Base-by-base conservation (phyloP, 176 grass and related monocot species). In the Triticum urartu region DNA sequence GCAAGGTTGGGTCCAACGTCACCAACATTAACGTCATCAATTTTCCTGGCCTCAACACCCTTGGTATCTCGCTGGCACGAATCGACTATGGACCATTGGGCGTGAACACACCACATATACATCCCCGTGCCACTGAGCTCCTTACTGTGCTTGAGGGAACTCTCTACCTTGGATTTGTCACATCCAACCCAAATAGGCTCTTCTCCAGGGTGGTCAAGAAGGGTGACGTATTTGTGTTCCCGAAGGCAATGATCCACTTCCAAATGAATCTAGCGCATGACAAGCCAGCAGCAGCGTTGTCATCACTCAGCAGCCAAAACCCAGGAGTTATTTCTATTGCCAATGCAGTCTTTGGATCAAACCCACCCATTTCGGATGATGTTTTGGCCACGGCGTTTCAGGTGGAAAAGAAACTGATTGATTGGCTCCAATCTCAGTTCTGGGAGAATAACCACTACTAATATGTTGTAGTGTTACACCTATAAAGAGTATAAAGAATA, bases 261-360 rank as follows among this genome's bases (percentile, higher is more conserved):
- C 68, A 70, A 38, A 70, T 70, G 68, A 70, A 70, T 33, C 34
- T 70, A 39, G 68, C 68, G 7, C 68, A 70, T 70, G 68, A 70
- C 18, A 70, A 70, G 34, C 68, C 68, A 11, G 68, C 68, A 2
- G 34, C 68, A 39, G 68, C 68, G 0, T 70, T 70, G 68, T 70
- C 68, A n/a, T 70, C 68, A 70, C 68, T 70, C 68, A 70, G 68
- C 18, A 70, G 68, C 34, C 68, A 70, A 39, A 70, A 70, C 68
- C 68, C 68, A 12, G 68, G 68, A 9, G 68, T 70, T 39, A 70
- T 70, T 70, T 5, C 15, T n/a, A 70, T 70, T 39, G 68, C 68
- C 18, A 70, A 70, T 39, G 68, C 68, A 39, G 68, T 70, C 34
- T 70, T 70, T 70, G 68, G 68, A 38, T 70, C 68, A n/a, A 70